Conservation (phyloP, 306 rosid genomes). For the Cicer pinnatifidum region DNA sequence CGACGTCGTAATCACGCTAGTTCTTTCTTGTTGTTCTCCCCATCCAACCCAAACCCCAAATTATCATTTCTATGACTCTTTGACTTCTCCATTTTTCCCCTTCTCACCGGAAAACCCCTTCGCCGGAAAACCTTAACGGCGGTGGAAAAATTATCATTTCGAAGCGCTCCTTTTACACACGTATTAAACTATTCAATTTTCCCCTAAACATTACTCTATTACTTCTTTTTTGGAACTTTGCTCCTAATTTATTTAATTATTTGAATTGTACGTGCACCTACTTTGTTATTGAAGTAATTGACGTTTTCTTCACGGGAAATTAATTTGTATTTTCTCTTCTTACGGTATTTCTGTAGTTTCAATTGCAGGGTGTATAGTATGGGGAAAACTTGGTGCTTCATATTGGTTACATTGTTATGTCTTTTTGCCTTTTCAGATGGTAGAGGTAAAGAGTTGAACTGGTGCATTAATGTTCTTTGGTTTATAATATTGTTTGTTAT, state of each 20-base stretch:
- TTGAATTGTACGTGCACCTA: conserved; percentile 4
- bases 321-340: not conserved
- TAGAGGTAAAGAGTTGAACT: conserved; percentile 60
- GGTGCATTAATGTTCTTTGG: conserved; percentile 8
- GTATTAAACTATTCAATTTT: conserved; percentile 6
- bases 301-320: not conserved
- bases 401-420: conserved; percentile 49
- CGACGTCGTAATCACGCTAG: conserved; percentile 26
- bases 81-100: conserved; percentile 31
- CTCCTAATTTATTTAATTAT: not conserved
- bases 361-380: conserved; percentile 50
- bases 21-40: not conserved
- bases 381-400: conserved; percentile 60
- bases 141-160: not conserved
- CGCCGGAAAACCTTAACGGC: conserved; percentile 23
- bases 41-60: not conserved
- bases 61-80: conserved; percentile 1
- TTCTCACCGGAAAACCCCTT: not conserved
- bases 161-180: not conserved
- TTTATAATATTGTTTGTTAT: not conserved
- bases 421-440: conserved; percentile 52
- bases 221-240: not conserved
- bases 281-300: conserved; percentile 6
- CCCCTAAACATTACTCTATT: conserved; percentile 24
- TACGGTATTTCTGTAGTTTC: not conserved